Percentiles rank a stretch among this genome's conserved stretches.
Evolutionary conservation across 2,329 filamentous ascomycete species (phyloP).

Genomic region (Botrytis byssoidea): DNA sequence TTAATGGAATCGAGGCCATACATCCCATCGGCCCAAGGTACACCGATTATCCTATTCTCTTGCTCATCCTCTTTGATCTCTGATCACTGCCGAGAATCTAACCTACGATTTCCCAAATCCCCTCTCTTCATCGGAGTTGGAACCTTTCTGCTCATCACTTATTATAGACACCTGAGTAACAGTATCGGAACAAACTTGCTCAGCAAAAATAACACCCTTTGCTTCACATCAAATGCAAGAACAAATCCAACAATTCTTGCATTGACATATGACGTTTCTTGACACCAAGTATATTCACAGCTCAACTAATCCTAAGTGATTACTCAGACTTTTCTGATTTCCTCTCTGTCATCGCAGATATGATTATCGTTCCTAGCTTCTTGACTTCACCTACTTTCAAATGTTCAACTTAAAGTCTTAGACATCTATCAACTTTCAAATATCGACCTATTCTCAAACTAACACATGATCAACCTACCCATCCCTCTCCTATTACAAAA

Average conservation of each 20-base stretch:
- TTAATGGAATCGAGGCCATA: accelerated
- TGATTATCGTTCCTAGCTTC: neutral
- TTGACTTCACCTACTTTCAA: no score
- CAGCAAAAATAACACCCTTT: neutral
- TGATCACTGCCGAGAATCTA: neutral
- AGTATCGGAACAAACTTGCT: accelerated
- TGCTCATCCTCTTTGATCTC: neutral
- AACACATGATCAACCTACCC: no score
- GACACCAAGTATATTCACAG: neutral
- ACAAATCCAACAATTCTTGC: neutral
- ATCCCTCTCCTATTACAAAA: no score
- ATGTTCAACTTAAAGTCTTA: neutral
- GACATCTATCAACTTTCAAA: neutral
- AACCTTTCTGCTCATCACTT: neutral
- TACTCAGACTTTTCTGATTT: neutral
- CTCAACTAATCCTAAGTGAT: neutral
- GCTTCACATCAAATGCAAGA: neutral
- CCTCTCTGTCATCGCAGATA: neutral
- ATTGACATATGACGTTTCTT: neutral
- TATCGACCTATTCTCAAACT: neutral
- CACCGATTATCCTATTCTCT: neutral
- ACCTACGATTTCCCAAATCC: neutral
- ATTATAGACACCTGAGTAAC: neutral
- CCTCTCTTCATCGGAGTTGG: neutral
- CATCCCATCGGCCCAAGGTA: neutral